Conservation (phyloP, 2,329 filamentous ascomycete species). For the Sclerotinia trifoliorum region DNA sequence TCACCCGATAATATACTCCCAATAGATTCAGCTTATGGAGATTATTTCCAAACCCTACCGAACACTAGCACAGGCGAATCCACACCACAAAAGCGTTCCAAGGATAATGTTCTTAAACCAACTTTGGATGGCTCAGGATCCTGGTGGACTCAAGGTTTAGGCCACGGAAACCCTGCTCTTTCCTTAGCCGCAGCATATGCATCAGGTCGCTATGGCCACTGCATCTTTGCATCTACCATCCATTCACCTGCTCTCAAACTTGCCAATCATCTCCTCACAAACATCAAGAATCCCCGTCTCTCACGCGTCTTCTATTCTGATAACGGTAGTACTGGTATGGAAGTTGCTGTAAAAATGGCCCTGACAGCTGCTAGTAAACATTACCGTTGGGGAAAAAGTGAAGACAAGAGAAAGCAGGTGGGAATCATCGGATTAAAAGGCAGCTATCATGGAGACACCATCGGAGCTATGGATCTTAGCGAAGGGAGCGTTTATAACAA, state of each 20-base stretch:
- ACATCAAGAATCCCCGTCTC: slow-evolving; percentile 62
- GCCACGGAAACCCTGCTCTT: slow-evolving; percentile 71
- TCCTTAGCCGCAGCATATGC: slow-evolving; percentile 76
- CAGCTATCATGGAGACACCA: slow-evolving; percentile 84
- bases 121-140: slow-evolving; percentile 83
- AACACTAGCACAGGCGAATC: slow-evolving; percentile 4
- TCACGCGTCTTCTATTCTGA: slow-evolving; percentile 78
- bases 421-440: slow-evolving; percentile 73
- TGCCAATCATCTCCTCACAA: slow-evolving; percentile 61
- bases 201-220: slow-evolving; percentile 79
- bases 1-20: slow-evolving; percentile 62
- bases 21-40: slow-evolving; percentile 78
- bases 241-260: slow-evolving; percentile 73
- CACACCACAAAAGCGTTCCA: background rate
- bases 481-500: slow-evolving; percentile 77
- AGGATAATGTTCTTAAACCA: slow-evolving; percentile 51
- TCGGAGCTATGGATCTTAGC: slow-evolving; percentile 82
- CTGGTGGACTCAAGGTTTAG: slow-evolving; percentile 89
- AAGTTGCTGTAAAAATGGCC: slow-evolving; percentile 84
- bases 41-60: slow-evolving; percentile 66
- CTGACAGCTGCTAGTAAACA: slow-evolving; percentile 65
- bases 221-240: slow-evolving; percentile 82
- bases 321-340: slow-evolving; percentile 78
- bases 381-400: slow-evolving; percentile 58
- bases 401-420: slow-evolving; percentile 50